These are phyloP conservation scores for Rhodocollybia butyracea DNA, from an alignment of 768 basidiomycete genomes.

Conservation along the genomic window DNA sequence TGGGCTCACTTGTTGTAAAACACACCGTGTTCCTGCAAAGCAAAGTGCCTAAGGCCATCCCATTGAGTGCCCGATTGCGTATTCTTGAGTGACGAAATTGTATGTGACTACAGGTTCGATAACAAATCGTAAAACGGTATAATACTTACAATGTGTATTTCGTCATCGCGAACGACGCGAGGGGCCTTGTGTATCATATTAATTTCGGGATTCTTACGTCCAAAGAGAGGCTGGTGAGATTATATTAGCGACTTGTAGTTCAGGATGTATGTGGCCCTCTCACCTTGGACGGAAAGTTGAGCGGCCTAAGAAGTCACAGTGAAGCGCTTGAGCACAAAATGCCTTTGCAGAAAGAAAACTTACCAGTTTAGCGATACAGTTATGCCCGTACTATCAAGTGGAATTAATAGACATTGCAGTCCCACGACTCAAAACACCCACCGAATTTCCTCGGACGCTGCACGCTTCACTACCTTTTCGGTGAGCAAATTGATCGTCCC, in stretches of 20 bases:
- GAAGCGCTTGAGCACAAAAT: not conserved
- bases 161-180: conserved; percentile 36
- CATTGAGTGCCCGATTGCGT: conserved; percentile 71
- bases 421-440: conserved; percentile 27
- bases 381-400: conserved; percentile 41
- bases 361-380: conserved; percentile 63
- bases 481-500: conserved; percentile 68
- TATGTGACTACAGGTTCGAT: not conserved
- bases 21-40: conserved; percentile 46
- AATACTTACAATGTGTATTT: conserved; percentile 50
- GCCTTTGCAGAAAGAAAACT: no score
- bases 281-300: conserved; percentile 67
- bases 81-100: conserved; percentile 39
- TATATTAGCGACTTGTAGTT: not conserved
- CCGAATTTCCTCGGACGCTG: conserved; percentile 57
- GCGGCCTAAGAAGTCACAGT: conserved; percentile 40
- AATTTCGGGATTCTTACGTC: conserved; percentile 50
- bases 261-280: not conserved
- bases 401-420: not conserved
- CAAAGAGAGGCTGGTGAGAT: conserved; percentile 51
- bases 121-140: not conserved
- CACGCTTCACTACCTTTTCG: conserved; percentile 54
- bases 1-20: conserved; percentile 67
- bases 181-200: conserved; percentile 30
- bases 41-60: conserved; percentile 65